Evolutionary conservation across 495 filamentous ascomycete genomes (phyloP).

Genomic region (Tuber microsphaerosporum): DNA sequence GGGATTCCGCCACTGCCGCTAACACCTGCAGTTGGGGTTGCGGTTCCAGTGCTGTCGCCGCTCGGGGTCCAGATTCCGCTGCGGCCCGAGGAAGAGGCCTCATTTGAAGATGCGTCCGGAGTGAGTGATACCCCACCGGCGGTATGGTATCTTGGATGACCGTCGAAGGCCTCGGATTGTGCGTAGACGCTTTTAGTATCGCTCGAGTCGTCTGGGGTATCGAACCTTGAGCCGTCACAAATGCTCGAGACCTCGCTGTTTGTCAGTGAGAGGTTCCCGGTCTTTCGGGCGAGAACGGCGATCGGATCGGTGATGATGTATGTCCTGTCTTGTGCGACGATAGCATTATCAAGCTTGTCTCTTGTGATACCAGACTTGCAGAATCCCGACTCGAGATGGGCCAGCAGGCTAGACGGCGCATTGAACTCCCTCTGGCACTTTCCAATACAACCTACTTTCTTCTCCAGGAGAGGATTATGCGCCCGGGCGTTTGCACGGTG

Average conservation of each 20-base stretch:
- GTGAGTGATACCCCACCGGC: slow-evolving; percentile 8
- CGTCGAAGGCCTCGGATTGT: background rate
- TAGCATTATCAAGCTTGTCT: slow-evolving; percentile 25
- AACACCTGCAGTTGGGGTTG: background rate
- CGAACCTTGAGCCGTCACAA: background rate
- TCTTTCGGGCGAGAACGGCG: slow-evolving; percentile 12
- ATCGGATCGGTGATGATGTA: slow-evolving; percentile 24
- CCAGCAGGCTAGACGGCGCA: slow-evolving; percentile 20
- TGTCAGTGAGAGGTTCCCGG: background rate
- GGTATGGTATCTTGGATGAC: background rate
- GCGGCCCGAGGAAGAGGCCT: slow-evolving; percentile 12
- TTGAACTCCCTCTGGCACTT: slow-evolving; percentile 17
- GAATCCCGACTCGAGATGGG: slow-evolving; percentile 27
- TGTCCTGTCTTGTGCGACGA: slow-evolving; percentile 26
- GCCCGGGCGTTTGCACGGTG: slow-evolving; percentile 2
- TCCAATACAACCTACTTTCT: slow-evolving; percentile 15
- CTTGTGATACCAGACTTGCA: slow-evolving; percentile 26
- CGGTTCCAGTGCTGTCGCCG: too few species aligned
- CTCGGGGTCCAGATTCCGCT: slow-evolving; percentile 9
- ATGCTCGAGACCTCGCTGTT: background rate
- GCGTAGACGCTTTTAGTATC: slow-evolving; percentile 5
- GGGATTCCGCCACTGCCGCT: background rate
- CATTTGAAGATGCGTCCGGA: background rate
- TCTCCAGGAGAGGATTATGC: slow-evolving; percentile 14
- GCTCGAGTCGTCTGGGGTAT: slow-evolving; percentile 22